Percentiles rank a stretch among this genome's conserved stretches.
Evolutionary conservation across 2,329 filamentous ascomycete species (phyloP).

Genomic region (Helotiales sp.): DNA sequence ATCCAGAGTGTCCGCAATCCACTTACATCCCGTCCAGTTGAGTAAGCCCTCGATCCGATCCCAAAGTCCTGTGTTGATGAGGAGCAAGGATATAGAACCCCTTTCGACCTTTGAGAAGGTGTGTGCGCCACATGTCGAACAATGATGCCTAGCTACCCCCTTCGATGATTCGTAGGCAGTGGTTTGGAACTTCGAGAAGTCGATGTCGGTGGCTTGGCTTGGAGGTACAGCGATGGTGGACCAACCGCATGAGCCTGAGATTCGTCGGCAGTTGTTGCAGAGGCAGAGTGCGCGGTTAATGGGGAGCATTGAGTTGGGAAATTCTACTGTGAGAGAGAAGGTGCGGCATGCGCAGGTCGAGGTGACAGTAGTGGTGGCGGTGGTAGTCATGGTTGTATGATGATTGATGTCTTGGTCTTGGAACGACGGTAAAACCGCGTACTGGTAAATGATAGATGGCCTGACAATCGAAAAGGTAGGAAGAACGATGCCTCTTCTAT

Average conservation of each 20-base stretch:
- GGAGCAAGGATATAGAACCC: slow-evolving; percentile 36
- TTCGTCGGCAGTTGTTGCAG: slow-evolving; percentile 55
- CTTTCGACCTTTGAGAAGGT: slow-evolving; percentile 40
- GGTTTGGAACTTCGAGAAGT: slow-evolving; percentile 45
- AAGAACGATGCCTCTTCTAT: not conserved
- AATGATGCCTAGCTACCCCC: slow-evolving; percentile 52
- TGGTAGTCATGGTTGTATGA: slow-evolving; percentile 23
- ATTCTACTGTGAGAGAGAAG: slow-evolving; percentile 44
- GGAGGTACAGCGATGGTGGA: slow-evolving; percentile 50
- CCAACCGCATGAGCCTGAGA: slow-evolving; percentile 52
- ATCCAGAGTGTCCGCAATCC: slow-evolving; percentile 53
- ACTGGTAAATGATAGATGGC: not conserved
- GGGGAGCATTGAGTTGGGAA: slow-evolving; percentile 45
- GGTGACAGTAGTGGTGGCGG: slow-evolving; percentile 20
- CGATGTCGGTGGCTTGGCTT: slow-evolving; percentile 32
- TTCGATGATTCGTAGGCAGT: slow-evolving; percentile 51
- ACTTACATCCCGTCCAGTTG: slow-evolving; percentile 37
- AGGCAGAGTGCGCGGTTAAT: slow-evolving; percentile 53
- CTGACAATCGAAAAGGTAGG: not conserved
- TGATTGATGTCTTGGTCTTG: not conserved
- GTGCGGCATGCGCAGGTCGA: slow-evolving; percentile 47
- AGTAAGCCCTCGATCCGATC: slow-evolving; percentile 38
- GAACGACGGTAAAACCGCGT: slow-evolving; percentile 9
- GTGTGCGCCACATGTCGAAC: slow-evolving; percentile 55
- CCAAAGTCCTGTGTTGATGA: slow-evolving; percentile 45